Percentiles rank a stretch among this genome's conserved stretches.
Conservation (phyloP, 805 yeast genomes). For the Candida easanensis region DNA sequence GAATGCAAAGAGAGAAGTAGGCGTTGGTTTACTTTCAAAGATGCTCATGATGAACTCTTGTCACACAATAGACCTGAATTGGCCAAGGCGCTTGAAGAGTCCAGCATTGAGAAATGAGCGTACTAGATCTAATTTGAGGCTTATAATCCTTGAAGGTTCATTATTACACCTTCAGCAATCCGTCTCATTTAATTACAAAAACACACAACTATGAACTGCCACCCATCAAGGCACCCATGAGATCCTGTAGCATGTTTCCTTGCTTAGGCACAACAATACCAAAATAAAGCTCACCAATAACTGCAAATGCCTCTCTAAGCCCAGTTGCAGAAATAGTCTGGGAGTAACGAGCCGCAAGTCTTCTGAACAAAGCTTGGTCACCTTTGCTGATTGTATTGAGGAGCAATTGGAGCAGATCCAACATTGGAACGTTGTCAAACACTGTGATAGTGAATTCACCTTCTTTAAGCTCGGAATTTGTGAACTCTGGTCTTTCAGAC, state of each 20-base stretch:
- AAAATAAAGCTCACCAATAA: constrained; percentile 61
- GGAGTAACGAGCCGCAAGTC: constrained; percentile 50
- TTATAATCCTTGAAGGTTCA: too few species aligned
- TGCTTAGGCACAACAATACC: constrained; percentile 52
- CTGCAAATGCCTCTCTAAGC: constrained; percentile 44
- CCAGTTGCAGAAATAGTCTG: constrained; percentile 33
- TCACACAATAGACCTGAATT: constrained; percentile 66
- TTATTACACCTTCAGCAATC: too few species aligned
- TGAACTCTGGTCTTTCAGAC: constrained; percentile 21
- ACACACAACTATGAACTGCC: constrained; percentile 3
- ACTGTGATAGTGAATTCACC: constrained; percentile 34
- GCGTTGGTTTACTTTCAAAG: constrained; percentile 70
- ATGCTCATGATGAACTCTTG: constrained; percentile 59
- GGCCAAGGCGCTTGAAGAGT: constrained; percentile 56
- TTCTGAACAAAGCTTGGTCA: constrained; percentile 50
- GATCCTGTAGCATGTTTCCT: constrained; percentile 57
- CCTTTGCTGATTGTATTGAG: constrained; percentile 54
- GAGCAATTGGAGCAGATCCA: constrained; percentile 71
- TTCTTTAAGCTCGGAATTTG: constrained; percentile 27
- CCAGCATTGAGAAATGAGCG: constrained; percentile 38
- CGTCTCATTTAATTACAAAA: too few species aligned
- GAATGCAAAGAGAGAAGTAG: constrained; percentile 62
- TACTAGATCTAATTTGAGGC: neutral
- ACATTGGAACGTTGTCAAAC: constrained; percentile 42
- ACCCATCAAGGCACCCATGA: constrained; percentile 64